Evolutionary conservation across 129 eudicot species (phyloP).

Genomic region (Pulicaria dysenterica): DNA sequence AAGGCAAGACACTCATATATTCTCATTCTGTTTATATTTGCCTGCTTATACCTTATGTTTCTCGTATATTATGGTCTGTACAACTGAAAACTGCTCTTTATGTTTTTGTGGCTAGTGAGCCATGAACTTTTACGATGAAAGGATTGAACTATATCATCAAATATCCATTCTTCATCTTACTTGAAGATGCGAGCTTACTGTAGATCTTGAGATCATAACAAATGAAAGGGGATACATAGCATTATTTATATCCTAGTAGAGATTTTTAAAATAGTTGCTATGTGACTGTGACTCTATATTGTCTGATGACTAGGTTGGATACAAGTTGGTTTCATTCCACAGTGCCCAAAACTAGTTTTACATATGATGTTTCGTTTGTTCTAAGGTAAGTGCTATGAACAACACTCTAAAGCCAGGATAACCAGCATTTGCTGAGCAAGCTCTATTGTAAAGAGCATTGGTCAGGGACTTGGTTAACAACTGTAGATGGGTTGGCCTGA

Average conservation of each 20-base stretch:
- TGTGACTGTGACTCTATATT: neutral
- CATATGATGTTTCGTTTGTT: no score
- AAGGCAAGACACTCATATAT: slow-evolving; percentile 55
- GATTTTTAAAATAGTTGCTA: slow-evolving; percentile 8
- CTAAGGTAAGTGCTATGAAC: neutral
- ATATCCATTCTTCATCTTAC: neutral
- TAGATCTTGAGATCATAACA: slow-evolving; percentile 13
- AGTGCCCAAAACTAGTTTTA: neutral
- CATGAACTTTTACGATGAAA: neutral
- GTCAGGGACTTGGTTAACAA: slow-evolving; percentile 7
- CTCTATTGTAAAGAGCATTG: neutral
- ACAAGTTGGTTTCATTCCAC: slow-evolving; percentile 1
- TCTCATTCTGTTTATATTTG: slow-evolving; percentile 8
- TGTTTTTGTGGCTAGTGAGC: neutral
- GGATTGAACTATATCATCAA: neutral
- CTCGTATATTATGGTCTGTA: slow-evolving; percentile 2
- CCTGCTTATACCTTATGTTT: slow-evolving; percentile 7
- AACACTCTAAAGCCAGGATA: no score
- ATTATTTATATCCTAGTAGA: neutral
- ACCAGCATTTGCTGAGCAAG: no score
- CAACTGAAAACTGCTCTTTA: slow-evolving; percentile 1
- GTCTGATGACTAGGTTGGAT: neutral
- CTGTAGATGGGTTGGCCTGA: neutral
- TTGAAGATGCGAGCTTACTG: neutral
- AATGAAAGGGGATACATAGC: neutral